Base-by-base conservation (phyloP, 2,329 filamentous ascomycete genomes). In the Diaporthe vaccinii region DNA sequence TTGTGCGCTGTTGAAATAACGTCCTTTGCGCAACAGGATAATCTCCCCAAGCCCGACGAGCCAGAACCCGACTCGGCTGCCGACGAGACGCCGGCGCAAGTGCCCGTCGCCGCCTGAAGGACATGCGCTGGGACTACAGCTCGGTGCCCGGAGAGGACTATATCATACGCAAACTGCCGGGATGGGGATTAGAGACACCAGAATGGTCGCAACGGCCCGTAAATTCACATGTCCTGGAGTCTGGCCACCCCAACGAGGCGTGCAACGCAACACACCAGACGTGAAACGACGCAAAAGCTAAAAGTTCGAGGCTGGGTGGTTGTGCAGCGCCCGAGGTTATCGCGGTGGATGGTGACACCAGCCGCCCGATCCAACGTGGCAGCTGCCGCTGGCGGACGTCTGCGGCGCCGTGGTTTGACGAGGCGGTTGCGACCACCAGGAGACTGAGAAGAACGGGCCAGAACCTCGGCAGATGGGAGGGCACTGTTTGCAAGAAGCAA, bases 41-140 rank as follows among this genome's bases (percentile, higher is more conserved):
- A 87, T 73, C 78, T 88, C 20, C 85, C 86, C 0, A 83, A 85
- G 34, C 86, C 87, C 0, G 84, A 86, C 76, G 79, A 80, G n/a
- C 79, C 79, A n/a, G 79, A 78, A 15, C 76, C 80, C 39, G 80
- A 80, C n/a, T 72, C 83, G 25, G 46, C 65, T 80, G 34, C 79
- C 79, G 44, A 80, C 28, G 81, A 82, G 65, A 78, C 82, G 2
- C 79, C 81, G 20, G 80, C 81, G 71, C 82, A 84, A 76, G 82
- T 87, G 25, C 80, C 84, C 74, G 79, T 88, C 77, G 80, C 85
- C 55, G 86, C 85, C 71, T 88, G 81, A 83, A 57, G 1, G 9
- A 39, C 9, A 34, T 36, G 58, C 34, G n/a, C n/a, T 22, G 25
- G 31, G 7, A 65, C 20, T 2, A 20, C 9, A 25, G 25, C 20